phyloP scores from a whole-genome alignment of 108 stramenopile species.

The Chaetoceros muelleri region DNA sequence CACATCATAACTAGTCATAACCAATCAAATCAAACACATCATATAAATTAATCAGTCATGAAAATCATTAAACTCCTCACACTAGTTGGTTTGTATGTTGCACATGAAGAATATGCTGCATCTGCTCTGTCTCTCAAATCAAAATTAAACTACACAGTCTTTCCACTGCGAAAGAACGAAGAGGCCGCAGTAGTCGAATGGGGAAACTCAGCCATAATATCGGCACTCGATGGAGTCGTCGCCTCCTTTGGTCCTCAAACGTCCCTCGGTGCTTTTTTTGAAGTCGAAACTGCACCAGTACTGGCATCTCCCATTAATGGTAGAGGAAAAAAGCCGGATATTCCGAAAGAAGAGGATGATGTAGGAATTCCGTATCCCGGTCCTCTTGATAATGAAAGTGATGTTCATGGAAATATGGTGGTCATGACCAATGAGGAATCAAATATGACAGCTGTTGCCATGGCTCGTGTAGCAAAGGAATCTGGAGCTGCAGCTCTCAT shows the following conservation, averaged over 20 bases:
- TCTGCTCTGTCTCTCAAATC: not conserved
- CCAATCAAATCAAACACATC: too few relatives aligned
- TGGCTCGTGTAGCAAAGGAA: slow-evolving; percentile 73
- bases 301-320: slow-evolving; percentile 71
- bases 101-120: too few relatives aligned
- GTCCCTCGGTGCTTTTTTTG: slow-evolving; percentile 67
- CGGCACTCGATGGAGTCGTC: slow-evolving; percentile 80
- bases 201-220: slow-evolving; percentile 84
- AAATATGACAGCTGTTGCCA: slow-evolving; percentile 47
- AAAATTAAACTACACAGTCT: slow-evolving; percentile 28
- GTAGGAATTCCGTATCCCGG: not conserved
- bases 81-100: too few relatives aligned
- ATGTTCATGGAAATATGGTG: slow-evolving; percentile 72
- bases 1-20: too few relatives aligned
- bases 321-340: slow-evolving; percentile 14
- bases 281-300: slow-evolving; percentile 74
- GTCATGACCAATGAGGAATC: slow-evolving; percentile 71
- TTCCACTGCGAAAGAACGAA: slow-evolving; percentile 60
- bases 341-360: slow-evolving; percentile 3
- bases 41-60: too few relatives aligned
- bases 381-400: slow-evolving; percentile 56
- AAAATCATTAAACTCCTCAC: too few relatives aligned
- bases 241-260: slow-evolving; percentile 83
- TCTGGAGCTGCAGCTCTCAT: slow-evolving; percentile 77
- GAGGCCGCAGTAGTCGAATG: slow-evolving; percentile 87